Evolutionary conservation across 1,139 yeast species (phyloP), one percentile per base, ranked within the genome.

Genomic region (Yamadazyma mexicana): DNA sequence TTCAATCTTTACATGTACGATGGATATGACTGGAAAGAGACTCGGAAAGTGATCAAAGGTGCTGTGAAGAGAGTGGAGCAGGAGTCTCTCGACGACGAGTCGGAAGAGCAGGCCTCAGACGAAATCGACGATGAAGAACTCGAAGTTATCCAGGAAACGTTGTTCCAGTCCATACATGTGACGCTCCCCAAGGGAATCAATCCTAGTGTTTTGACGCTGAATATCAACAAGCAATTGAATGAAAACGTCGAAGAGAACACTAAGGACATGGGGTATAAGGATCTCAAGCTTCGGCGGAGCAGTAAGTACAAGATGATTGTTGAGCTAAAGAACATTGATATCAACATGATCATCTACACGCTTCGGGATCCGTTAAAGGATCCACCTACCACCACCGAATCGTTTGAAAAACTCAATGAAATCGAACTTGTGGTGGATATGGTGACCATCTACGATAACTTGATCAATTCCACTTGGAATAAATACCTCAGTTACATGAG

Each of bases 1-100:
- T 39, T 48, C 26, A 41, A 39, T 3, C 62, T 92, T 44, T 80
- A 76, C 43, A 62, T 92, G 30, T 81, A 78, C 56, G 98, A 92
- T 64, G 99, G 99, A 0, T 92, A 83, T 55, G 98, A 92, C 56
- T 89, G 98, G 96, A 77, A 77, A 42, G 79, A 79, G 35, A 88
- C 98, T 0, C 71, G 95, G 45, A 73, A 70, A 31, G 72, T 80
- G 0, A 83, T 92, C 20, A 67, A 73, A 17, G 75, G 73, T 5
- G 87, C 87, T 0, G 83, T 91, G 0, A 73, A 73, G 40, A 62
- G 75, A 26, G 78, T 86, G 11, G 87, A 83, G 49, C 65, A 62
- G 10, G 73, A 66, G 38, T 81, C 76, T 0, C 51, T 47, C 10
- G 68, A 64, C 44, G 46, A 43, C 35, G 47, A 45, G 4, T 47